phyloP scores from a whole-genome alignment of 495 filamentous ascomycete species.

The Neurospora sublineolata region DNA sequence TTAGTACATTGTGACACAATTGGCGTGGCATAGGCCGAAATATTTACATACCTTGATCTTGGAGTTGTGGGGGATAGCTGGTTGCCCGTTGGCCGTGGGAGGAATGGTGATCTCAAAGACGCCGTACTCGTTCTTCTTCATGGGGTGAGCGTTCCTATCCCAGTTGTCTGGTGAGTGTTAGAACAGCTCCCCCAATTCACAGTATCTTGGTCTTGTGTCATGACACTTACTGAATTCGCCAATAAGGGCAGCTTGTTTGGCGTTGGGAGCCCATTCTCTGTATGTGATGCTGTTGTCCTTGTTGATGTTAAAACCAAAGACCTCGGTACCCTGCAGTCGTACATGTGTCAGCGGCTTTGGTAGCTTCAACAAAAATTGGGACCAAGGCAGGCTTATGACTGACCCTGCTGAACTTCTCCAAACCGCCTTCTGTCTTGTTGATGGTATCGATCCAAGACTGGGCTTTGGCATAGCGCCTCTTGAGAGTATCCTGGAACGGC shows the following conservation, averaged over 20 bases:
- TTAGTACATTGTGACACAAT: constrained; percentile 7
- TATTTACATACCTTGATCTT: constrained; percentile 71
- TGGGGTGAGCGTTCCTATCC: constrained; percentile 68
- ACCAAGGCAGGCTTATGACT: constrained; percentile 12
- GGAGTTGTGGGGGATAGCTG: constrained; percentile 81
- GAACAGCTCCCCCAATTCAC: not conserved
- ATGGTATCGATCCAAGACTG: constrained; percentile 79
- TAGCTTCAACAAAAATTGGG: not conserved
- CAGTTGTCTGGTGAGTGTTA: constrained; percentile 56
- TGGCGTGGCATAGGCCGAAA: not conserved
- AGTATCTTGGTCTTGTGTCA: not conserved
- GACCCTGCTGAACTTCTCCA: constrained; percentile 87
- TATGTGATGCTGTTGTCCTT: constrained; percentile 79
- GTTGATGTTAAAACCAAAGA: constrained; percentile 68
- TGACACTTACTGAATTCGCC: constrained; percentile 76
- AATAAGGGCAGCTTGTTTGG: constrained; percentile 70
- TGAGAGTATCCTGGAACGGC: constrained; percentile 70
- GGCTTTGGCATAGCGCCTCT: constrained; percentile 66
- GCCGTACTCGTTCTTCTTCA: constrained; percentile 78
- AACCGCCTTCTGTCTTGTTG: constrained; percentile 70
- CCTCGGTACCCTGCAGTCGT: constrained; percentile 59
- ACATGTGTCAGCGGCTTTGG: constrained; percentile 3
- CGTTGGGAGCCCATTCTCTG: constrained; percentile 94
- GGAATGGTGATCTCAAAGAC: constrained; percentile 77
- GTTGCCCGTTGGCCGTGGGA: constrained; percentile 53